Evolutionary conservation across 2,329 filamentous ascomycete species (phyloP).

Genomic region (Aureobasidium lini): DNA sequence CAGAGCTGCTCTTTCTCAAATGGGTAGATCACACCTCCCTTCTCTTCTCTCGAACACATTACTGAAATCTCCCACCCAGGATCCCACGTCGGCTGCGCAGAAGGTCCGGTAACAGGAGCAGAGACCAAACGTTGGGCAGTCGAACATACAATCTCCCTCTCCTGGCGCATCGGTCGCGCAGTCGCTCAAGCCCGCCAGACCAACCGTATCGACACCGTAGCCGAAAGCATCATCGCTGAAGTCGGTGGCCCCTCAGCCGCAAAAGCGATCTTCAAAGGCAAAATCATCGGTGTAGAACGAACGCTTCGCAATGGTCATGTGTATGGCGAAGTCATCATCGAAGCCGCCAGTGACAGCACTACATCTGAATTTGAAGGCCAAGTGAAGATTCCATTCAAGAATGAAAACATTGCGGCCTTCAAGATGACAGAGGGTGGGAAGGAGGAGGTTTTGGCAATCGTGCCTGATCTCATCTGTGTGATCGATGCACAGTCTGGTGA

Average conservation of each 20-base stretch:
- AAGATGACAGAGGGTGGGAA: slow-evolving; percentile 14
- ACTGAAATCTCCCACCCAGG: neutral
- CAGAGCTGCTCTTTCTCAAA: slow-evolving; percentile 29
- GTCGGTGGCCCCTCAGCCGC: slow-evolving; percentile 33
- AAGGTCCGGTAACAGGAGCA: slow-evolving; percentile 31
- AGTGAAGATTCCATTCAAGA: slow-evolving; percentile 24
- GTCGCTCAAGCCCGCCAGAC: slow-evolving; percentile 29
- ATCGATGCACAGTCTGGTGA: slow-evolving; percentile 51
- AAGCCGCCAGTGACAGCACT: slow-evolving; percentile 23
- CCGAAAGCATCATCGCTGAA: slow-evolving; percentile 34
- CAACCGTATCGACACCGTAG: slow-evolving; percentile 30
- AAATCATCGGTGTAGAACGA: slow-evolving; percentile 38
- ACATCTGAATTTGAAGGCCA: slow-evolving; percentile 15
- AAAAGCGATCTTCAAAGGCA: slow-evolving; percentile 37
- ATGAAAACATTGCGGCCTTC: slow-evolving; percentile 24
- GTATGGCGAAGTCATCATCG: slow-evolving; percentile 36
- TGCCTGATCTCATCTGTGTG: slow-evolving; percentile 51
- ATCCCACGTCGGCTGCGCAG: slow-evolving; percentile 29
- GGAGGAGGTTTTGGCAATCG: slow-evolving; percentile 40
- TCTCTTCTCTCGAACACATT: neutral
- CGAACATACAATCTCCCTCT: slow-evolving; percentile 32
- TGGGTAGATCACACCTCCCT: slow-evolving; percentile 20
- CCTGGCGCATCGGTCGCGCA: slow-evolving; percentile 33
- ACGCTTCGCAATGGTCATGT: slow-evolving; percentile 35
- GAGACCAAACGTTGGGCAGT: slow-evolving; percentile 32